Percentiles rank a stretch among this genome's conserved stretches.
These are phyloP conservation scores for Penicillium psychrofluorescens DNA, from an alignment of 495 filamentous ascomycete species.

Conservation along the genomic window DNA sequence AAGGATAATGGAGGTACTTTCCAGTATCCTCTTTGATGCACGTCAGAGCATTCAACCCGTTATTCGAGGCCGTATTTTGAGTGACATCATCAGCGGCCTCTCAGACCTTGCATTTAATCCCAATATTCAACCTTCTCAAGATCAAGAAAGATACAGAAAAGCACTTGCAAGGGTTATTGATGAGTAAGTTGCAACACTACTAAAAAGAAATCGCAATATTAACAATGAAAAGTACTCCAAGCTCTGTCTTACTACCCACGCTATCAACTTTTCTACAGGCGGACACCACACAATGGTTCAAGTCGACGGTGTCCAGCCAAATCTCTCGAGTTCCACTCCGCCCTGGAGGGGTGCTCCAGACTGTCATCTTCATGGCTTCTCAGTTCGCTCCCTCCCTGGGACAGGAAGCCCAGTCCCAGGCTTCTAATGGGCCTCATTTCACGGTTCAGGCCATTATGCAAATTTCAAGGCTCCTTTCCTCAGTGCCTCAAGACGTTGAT, in stretches of 20 bases:
- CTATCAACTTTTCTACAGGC: constrained; percentile 41
- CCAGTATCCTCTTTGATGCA: constrained; percentile 24
- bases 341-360: constrained; percentile 55
- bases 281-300: constrained; percentile 40
- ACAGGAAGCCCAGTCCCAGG: constrained; percentile 25
- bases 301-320: constrained; percentile 37
- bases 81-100: constrained; percentile 35
- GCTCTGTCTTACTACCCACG: constrained; percentile 34
- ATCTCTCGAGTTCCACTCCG: constrained; percentile 62
- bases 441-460: constrained; percentile 67
- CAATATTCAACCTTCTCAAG: constrained; percentile 6
- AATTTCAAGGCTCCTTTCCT: constrained; percentile 54
- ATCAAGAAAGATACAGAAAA: constrained; percentile 15
- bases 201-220: constrained; percentile 5
- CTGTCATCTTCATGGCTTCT: constrained; percentile 62
- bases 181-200: constrained; percentile 24
- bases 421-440: constrained; percentile 51
- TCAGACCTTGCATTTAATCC: constrained; percentile 38
- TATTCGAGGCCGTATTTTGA: constrained; percentile 35
- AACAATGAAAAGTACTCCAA: constrained; percentile 29
- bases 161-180: constrained; percentile 31
- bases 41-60: constrained; percentile 33
- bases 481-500: constrained; percentile 51
- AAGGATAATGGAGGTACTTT: constrained; percentile 17
- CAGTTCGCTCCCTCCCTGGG: constrained; percentile 44